phyloP scores from a whole-genome alignment of 768 basidiomycete species.

The Suillus weaverae region DNA sequence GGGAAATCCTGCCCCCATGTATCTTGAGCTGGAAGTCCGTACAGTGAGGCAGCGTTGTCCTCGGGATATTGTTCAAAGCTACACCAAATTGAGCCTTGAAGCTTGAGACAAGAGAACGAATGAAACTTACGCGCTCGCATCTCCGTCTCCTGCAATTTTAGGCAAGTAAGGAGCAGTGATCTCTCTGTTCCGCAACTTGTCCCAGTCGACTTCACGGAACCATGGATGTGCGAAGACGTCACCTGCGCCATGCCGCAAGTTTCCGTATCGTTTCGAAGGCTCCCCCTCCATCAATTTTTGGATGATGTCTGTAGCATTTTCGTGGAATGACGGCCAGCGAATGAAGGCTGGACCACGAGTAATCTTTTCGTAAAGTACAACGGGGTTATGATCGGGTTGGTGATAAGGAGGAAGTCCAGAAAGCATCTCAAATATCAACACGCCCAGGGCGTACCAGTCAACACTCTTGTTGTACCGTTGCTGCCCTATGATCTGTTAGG shows the following conservation, averaged over 20 bases:
- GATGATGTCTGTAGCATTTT: conserved; percentile 84
- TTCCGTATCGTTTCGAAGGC: conserved; percentile 86
- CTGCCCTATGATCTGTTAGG: conserved; percentile 66
- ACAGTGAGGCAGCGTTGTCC: conserved; percentile 59
- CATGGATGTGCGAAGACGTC: conserved; percentile 93
- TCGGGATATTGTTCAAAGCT: conserved; percentile 83
- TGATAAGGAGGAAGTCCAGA: conserved; percentile 96
- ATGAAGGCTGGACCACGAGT: conserved; percentile 70
- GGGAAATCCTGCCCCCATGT: conserved; percentile 70
- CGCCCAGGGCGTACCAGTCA: conserved; percentile 98
- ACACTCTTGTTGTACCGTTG: conserved; percentile 93
- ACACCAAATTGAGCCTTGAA: not conserved
- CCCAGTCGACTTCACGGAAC: conserved; percentile 95
- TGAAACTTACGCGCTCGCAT: conserved; percentile 82
- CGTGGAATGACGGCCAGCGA: conserved; percentile 77
- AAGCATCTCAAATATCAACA: conserved; percentile 97
- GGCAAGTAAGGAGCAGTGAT: conserved; percentile 96
- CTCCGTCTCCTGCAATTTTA: conserved; percentile 88
- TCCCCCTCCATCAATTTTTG: conserved; percentile 88
- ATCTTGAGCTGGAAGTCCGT: conserved; percentile 60
- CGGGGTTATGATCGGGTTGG: conserved; percentile 79
- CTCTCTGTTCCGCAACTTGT: conserved; percentile 72
- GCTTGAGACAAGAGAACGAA: conserved; percentile 13
- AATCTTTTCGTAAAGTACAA: conserved; percentile 91
- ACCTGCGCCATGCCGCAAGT: conserved; percentile 81